Base-by-base conservation (phyloP, 352 stramenopile genomes). In the Pythium periplocum region DNA sequence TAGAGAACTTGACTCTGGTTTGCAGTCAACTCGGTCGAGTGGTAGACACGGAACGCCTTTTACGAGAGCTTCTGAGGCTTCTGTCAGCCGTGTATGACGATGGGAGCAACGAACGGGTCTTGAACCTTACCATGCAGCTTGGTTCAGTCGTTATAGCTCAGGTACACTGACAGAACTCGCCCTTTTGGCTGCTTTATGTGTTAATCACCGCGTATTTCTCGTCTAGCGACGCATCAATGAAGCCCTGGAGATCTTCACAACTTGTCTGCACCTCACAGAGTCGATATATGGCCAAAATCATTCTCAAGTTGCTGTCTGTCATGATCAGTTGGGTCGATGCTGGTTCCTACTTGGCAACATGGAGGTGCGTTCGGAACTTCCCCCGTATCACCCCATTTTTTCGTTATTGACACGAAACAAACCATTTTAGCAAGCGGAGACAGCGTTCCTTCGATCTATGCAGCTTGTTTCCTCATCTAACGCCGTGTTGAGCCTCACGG, bases 1-100 rank as follows among this genome's bases (percentile, higher is more conserved):
- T 86, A 3, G 78, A 88, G 62, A 88, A 85, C 45, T n/a, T 73
- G 9, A 68, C 71, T 5, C 68, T 83, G 10, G 66, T 68, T 2
- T 68, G 57, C 26, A 34, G 70, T 4, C 42, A 57, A 0, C 52
- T 44, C 3, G 49, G 48, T 0, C 51, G 63, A 1, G 36, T 63
- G 1, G 48, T 39, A 1, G 26, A 55, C 2, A 61, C 71, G 0
- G 61, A 85, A 44, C 45, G 10, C 32, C 44, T 69, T 12, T 52
- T 91, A 11, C 51, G 62, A n/a, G 43, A 54, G 26, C 56, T 81
- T 17, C 59, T 78, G 7, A 40, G 43, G 5, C 53, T 61, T 1
- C 53, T 85, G 4, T 37, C 45, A 0, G 53, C 56, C 12, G 40
- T 71, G 5, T 89, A 84, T 38, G 61, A 66, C 10, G 76, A 67